A percentile compares a stretch with the other conserved stretches of the same genome.
phyloP scores from a whole-genome alignment of 331 rosid species.

The Malus hybrid region DNA sequence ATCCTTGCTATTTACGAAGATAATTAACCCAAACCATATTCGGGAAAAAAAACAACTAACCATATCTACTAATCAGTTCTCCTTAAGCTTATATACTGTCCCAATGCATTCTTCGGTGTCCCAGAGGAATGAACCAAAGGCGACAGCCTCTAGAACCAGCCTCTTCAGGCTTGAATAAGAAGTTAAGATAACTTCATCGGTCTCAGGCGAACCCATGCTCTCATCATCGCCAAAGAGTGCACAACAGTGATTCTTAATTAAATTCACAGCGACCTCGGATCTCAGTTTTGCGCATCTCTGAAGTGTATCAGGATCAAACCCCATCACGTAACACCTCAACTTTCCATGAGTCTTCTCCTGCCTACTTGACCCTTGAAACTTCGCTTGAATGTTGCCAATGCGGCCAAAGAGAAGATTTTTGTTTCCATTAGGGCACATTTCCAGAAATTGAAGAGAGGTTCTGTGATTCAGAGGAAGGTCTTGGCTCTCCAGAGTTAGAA shows the following conservation, averaged over 20 bases:
- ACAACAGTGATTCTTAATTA: constrained; percentile 60
- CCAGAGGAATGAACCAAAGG: constrained; percentile 91
- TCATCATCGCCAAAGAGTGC: constrained; percentile 57
- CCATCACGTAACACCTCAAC: constrained; percentile 55
- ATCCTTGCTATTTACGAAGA: constrained; percentile 18
- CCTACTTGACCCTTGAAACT: constrained; percentile 23
- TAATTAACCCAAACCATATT: constrained; percentile 2
- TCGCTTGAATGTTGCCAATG: constrained; percentile 24
- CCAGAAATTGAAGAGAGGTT: constrained; percentile 30
- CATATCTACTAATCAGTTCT: constrained; percentile 27
- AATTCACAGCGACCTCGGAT: constrained; percentile 62
- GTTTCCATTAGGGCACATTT: constrained; percentile 38
- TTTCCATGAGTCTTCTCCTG: constrained; percentile 39
- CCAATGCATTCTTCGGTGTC: constrained; percentile 85
- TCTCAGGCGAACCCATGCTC: constrained; percentile 31
- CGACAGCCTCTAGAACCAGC: constrained; percentile 88
- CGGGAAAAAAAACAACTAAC: neutral
- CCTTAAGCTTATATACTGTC: constrained; percentile 69
- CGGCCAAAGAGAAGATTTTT: constrained; percentile 39
- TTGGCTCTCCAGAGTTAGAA: constrained; percentile 34
- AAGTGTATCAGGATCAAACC: constrained; percentile 60
- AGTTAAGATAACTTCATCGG: constrained; percentile 60
- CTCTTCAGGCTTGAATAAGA: constrained; percentile 89
- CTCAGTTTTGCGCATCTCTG: constrained; percentile 78
- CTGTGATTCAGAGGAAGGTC: constrained; percentile 36